Evolutionary conservation across 2,329 filamentous ascomycete genomes (phyloP).

Genomic region (Fusarium staphyleae): DNA sequence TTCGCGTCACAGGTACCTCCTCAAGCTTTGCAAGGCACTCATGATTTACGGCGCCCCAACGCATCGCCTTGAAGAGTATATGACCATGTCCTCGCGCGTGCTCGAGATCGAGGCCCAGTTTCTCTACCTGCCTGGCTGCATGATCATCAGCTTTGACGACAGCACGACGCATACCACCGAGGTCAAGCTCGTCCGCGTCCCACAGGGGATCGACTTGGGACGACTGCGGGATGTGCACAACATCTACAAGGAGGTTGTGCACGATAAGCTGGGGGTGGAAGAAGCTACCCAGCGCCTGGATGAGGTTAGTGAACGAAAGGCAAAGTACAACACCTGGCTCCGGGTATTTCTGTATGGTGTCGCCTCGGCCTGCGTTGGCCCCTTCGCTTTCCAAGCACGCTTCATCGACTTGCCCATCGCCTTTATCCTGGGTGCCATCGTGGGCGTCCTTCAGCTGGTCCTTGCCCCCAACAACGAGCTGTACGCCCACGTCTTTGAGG

Average conservation of each 20-base stretch:
- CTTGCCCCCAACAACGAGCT: slow-evolving; percentile 77
- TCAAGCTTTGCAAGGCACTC: slow-evolving; percentile 82
- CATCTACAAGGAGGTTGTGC: slow-evolving; percentile 83
- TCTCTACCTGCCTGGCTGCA: slow-evolving; percentile 87
- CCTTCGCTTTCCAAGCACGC: slow-evolving; percentile 80
- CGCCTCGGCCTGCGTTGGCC: slow-evolving; percentile 77
- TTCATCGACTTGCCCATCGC: slow-evolving; percentile 80
- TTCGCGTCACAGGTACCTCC: slow-evolving; percentile 80
- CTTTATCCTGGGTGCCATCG: slow-evolving; percentile 76
- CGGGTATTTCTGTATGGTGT: slow-evolving; percentile 75
- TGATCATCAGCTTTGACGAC: slow-evolving; percentile 93
- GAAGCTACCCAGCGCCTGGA: slow-evolving; percentile 71
- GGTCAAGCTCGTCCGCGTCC: slow-evolving; percentile 74
- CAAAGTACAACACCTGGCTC: slow-evolving; percentile 59
- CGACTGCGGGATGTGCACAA: slow-evolving; percentile 77
- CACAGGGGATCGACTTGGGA: slow-evolving; percentile 75
- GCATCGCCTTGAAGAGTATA: slow-evolving; percentile 89
- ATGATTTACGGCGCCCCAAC: slow-evolving; percentile 93
- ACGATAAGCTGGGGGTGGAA: slow-evolving; percentile 76
- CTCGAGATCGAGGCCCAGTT: slow-evolving; percentile 90
- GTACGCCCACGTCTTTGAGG: slow-evolving; percentile 63
- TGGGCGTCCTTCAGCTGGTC: slow-evolving; percentile 78
- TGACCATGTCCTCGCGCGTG: slow-evolving; percentile 88
- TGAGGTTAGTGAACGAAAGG: slow-evolving; percentile 55
- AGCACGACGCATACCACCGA: slow-evolving; percentile 76